These are phyloP conservation scores for Passiflora organensis DNA, from an alignment of 345 rosid species.

Conservation along the genomic window DNA sequence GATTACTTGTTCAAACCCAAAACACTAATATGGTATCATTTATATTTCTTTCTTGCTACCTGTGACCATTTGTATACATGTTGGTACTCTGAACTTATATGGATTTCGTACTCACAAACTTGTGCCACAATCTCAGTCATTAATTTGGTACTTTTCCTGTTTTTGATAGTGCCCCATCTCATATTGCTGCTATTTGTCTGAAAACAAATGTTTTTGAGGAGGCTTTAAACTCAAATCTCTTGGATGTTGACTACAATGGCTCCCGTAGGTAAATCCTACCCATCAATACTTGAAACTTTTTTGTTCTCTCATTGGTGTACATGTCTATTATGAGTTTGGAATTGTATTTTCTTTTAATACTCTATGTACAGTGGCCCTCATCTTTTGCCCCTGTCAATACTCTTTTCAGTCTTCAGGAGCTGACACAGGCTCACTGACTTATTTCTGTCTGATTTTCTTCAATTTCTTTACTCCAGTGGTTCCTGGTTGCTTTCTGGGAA, in stretches of 20 bases:
- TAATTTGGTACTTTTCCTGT: background rate
- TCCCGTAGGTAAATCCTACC: slow-evolving; percentile 10
- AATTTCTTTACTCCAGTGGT: slow-evolving; percentile 34
- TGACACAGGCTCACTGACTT: slow-evolving; percentile 2
- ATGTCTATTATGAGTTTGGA: too few relatives aligned
- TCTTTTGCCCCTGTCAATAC: background rate
- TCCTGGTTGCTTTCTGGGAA: slow-evolving; percentile 86
- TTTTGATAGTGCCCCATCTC: slow-evolving; percentile 63
- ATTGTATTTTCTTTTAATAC: too few relatives aligned
- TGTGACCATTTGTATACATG: too few relatives aligned
- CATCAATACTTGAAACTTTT: too few relatives aligned
- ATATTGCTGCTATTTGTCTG: slow-evolving; percentile 50
- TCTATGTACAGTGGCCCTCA: background rate
- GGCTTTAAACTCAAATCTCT: slow-evolving; percentile 42
- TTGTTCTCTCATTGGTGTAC: too few relatives aligned
- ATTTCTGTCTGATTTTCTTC: slow-evolving; percentile 1
- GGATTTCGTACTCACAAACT: too few relatives aligned
- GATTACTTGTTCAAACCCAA: too few relatives aligned
- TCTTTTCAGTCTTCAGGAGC: background rate
- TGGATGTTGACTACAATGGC: slow-evolving; percentile 38
- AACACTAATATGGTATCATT: too few relatives aligned
- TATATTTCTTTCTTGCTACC: too few relatives aligned
- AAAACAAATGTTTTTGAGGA: slow-evolving; percentile 62
- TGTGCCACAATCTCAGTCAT: background rate
- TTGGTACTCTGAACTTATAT: too few relatives aligned